These are phyloP conservation scores for Striga asiatica DNA, from an alignment of 257 asterid genomes.

Conservation along the genomic window DNA sequence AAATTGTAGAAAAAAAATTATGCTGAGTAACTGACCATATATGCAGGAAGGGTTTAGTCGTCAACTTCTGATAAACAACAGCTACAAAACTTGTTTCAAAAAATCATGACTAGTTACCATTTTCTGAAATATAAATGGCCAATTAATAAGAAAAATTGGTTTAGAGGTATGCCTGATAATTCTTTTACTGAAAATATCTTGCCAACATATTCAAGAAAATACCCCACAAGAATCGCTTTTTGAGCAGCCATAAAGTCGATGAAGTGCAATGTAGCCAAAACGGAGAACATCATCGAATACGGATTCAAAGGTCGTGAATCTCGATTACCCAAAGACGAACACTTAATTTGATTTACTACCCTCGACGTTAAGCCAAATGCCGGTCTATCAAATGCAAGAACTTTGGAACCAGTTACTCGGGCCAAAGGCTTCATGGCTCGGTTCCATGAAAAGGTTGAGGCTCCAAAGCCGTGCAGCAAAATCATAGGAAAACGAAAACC, in stretches of 20 bases:
- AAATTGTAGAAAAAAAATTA: too few species aligned
- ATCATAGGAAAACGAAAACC: conserved; percentile 63
- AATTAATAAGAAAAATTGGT: too few species aligned
- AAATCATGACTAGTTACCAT: too few species aligned
- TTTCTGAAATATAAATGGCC: too few species aligned
- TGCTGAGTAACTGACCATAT: too few species aligned
- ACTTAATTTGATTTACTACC: conserved; percentile 26
- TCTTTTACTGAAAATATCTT: too few species aligned
- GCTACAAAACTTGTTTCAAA: too few species aligned
- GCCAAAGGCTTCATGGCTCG: conserved; percentile 73
- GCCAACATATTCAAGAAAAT: conserved; percentile 18
- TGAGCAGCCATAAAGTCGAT: conserved; percentile 61
- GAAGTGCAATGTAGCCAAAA: conserved; percentile 62
- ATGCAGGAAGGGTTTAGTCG: too few species aligned
- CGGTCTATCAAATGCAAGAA: conserved; percentile 94
- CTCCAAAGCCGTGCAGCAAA: conserved; percentile 90
- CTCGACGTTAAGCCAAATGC: conserved; percentile 93
- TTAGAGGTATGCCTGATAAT: too few species aligned
- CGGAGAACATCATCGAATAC: conserved; percentile 64
- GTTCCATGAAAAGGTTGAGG: conserved; percentile 82
- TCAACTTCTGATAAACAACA: too few species aligned
- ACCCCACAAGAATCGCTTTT: conserved; percentile 88
- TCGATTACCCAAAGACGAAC: conserved; percentile 20
- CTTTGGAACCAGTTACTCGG: conserved; percentile 42
- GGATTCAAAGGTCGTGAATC: conserved; percentile 62